phyloP scores from a whole-genome alignment of 192 early-diverging fungal species.

The Rhizophagus prolifer region DNA sequence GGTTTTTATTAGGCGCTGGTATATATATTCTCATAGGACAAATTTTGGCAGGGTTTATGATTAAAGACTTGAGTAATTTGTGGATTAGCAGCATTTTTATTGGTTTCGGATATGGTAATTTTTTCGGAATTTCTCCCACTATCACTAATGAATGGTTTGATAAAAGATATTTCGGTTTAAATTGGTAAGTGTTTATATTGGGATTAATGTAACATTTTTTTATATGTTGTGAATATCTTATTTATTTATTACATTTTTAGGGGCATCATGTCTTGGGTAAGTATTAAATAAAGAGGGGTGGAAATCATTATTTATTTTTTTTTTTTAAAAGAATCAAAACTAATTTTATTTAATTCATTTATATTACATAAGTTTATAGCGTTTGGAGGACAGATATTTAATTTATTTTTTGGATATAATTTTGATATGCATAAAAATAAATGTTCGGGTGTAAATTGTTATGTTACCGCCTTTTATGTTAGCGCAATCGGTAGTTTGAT shows the following conservation, averaged over 20 bases:
- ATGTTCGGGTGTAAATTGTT: not conserved
- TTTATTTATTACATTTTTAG: not conserved
- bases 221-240: not conserved
- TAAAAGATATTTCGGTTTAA: constrained; percentile 35
- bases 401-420: constrained; percentile 58
- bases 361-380: constrained; percentile 44
- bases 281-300: not conserved
- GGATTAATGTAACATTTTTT: not conserved
- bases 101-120: constrained; percentile 40
- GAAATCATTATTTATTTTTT: not conserved
- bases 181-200: constrained; percentile 32
- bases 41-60: constrained; percentile 31
- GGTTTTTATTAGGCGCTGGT: constrained; percentile 38
- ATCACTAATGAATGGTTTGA: constrained; percentile 48
- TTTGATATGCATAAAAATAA: constrained; percentile 45
- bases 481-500: not conserved
- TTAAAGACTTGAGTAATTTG: constrained; percentile 28
- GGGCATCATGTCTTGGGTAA: constrained; percentile 17
- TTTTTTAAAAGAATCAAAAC: not conserved
- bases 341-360: not conserved
- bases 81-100: constrained; percentile 31
- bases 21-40: constrained; percentile 39
- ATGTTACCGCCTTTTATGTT: not conserved
- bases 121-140: constrained; percentile 43
- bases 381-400: constrained; percentile 63